These are phyloP conservation scores for Pyrenophora tritici-repentis DNA, from an alignment of 2,329 filamentous ascomycete genomes.

Conservation along the genomic window DNA sequence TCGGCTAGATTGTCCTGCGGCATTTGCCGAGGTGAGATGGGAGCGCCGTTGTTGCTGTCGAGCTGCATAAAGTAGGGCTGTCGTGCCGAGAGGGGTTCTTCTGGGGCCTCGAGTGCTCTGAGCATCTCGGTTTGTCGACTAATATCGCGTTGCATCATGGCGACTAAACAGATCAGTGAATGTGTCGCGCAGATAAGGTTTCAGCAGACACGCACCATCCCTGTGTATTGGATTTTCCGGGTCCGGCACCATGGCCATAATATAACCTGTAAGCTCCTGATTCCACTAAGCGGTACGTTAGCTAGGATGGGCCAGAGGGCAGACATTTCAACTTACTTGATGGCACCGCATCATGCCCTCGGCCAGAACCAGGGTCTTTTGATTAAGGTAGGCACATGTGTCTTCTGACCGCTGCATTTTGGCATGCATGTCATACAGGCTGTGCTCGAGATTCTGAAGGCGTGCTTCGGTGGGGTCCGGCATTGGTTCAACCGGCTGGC, in stretches of 20 bases:
- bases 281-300: slow-evolving; percentile 66
- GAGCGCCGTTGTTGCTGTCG: slow-evolving; percentile 60
- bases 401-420: slow-evolving; percentile 85
- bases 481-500: slow-evolving; percentile 82
- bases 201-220: slow-evolving; percentile 67
- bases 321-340: slow-evolving; percentile 55
- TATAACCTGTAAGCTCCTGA: slow-evolving; percentile 77
- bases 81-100: slow-evolving; percentile 67
- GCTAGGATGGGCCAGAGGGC: slow-evolving; percentile 23
- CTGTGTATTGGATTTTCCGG: slow-evolving; percentile 77
- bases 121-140: slow-evolving; percentile 64
- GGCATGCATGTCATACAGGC: slow-evolving; percentile 76
- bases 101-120: slow-evolving; percentile 61
- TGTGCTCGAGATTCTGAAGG: slow-evolving; percentile 76
- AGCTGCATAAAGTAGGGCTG: slow-evolving; percentile 52
- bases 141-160: slow-evolving; percentile 65
- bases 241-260: slow-evolving; percentile 74
- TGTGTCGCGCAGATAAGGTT: slow-evolving; percentile 29
- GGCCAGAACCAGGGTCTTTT: slow-evolving; percentile 79
- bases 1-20: slow-evolving; percentile 72
- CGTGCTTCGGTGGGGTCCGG: slow-evolving; percentile 79
- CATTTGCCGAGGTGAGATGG: slow-evolving; percentile 85
- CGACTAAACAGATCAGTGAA: slow-evolving; percentile 44
- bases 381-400: slow-evolving; percentile 74
- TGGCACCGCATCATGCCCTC: slow-evolving; percentile 78